Conservation (phyloP, 306 rosid species). For the Corylus avellana region DNA sequence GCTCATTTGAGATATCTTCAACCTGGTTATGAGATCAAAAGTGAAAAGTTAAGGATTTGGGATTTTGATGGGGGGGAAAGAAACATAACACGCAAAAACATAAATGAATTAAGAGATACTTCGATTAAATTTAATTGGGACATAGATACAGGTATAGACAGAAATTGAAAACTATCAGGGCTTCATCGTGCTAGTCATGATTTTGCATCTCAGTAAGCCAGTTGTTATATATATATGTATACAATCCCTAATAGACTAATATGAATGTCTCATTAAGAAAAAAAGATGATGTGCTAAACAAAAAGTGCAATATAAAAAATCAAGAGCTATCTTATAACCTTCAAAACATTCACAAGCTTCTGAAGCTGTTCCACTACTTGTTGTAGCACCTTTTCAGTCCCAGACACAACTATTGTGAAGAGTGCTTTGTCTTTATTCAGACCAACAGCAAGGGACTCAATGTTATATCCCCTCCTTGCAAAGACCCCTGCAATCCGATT, state of each 20-base stretch:
- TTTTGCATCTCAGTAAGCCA: background rate
- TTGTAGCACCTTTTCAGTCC: conserved; percentile 55
- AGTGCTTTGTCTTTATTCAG: conserved; percentile 75
- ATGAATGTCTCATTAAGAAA: background rate
- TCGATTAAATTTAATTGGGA: background rate
- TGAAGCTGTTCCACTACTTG: conserved; percentile 79
- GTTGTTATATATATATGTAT: background rate
- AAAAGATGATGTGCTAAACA: background rate
- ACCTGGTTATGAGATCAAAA: conserved; percentile 41
- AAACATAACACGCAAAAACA: background rate
- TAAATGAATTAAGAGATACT: background rate
- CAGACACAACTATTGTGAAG: conserved; percentile 73
- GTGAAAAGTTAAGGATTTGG: conserved; percentile 5
- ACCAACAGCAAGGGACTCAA: conserved; percentile 85
- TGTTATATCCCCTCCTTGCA: conserved; percentile 78
- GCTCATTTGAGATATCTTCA: conserved; percentile 69
- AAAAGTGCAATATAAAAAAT: background rate
- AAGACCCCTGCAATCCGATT: conserved; percentile 81
- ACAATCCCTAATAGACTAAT: background rate
- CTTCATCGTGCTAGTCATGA: background rate
- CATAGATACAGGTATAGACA: background rate
- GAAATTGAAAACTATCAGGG: background rate
- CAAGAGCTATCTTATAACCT: conserved; percentile 34
- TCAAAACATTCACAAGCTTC: conserved; percentile 75
- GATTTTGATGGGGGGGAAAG: background rate